Evolutionary conservation across 257 asterid genomes (phyloP), one percentile per base, ranked within the genome.

Genomic region (Ballota nigra): DNA sequence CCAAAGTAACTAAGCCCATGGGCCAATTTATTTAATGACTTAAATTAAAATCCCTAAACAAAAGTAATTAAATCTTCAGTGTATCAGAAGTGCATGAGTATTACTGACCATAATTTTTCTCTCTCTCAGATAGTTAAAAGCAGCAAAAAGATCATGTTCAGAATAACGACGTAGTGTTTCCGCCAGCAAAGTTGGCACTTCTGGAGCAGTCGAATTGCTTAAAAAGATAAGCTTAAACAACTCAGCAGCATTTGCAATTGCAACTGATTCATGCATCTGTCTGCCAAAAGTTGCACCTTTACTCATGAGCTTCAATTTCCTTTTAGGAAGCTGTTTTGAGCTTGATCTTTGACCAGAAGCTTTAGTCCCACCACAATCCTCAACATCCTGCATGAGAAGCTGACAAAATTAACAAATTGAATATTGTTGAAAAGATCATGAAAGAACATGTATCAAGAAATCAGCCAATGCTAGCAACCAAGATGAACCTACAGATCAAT

Each of bases 121-220:
- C 75, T 91, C 99, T 77, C 96, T 86, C 74, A 94, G 85, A 79
- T 84, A 94, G 86, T 86, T 89, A 79, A 94, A 94, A 77, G 99
- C 97, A 68, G 97, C 86, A 86, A 82, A 91, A 53, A 94, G 99
- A 83, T 94, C 99, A 71, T 89, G 97, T 87, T 94, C 97, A 55
- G 99, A 91, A 79, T 94, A 94, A 71, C 83, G 96, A 49, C 99
- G 85, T 62, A 94, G 80, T 56, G 99, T 91, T 87, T 89, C 88
- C 29, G 99, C 96, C 72, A 94, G 89, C 74, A 85, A 78, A 45
- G 75, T 74, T 4, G 96, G 90, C 73, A 83, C 89, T 80, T 82
- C 87, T 52, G 96, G 90, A 81, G 92, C 83, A 67, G 74, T 86
- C 8, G 96, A 86, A 71, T 87, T 86, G 87, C 92, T 89, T 70